These are phyloP conservation scores for Casuarina equisetifolia DNA, from an alignment of 306 rosid species.

Conservation along the genomic window DNA sequence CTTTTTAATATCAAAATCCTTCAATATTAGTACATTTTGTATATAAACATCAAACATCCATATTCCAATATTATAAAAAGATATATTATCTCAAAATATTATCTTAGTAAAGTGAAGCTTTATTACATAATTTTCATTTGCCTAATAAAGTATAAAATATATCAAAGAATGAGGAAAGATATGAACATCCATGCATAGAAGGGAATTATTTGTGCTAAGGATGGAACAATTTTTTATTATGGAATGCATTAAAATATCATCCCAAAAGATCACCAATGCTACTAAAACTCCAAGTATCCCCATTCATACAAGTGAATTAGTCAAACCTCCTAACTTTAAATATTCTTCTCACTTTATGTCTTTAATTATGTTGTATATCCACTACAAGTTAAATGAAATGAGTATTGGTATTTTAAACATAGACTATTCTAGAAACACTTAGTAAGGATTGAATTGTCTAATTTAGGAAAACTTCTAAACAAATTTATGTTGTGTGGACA, in stretches of 20 bases:
- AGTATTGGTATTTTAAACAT: conserved; percentile 32
- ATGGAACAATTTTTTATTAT: conserved; percentile 20
- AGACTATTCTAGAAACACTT: conserved; percentile 5
- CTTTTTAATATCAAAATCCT: conserved; percentile 52
- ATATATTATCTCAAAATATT: conserved; percentile 44
- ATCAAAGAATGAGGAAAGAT: conserved; percentile 45
- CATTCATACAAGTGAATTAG: conserved; percentile 30
- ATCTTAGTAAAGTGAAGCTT: conserved; percentile 29
- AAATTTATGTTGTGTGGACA: conserved; percentile 29
- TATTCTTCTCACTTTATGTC: conserved; percentile 47
- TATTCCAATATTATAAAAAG: conserved; percentile 58
- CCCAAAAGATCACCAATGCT: conserved; percentile 57
- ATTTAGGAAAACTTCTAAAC: conserved; percentile 26
- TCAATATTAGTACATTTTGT: conserved; percentile 44
- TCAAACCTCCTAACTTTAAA: conserved; percentile 46
- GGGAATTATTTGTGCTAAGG: conserved; percentile 29
- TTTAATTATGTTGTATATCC: conserved; percentile 47
- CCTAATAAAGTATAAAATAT: conserved; percentile 58
- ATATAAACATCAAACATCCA: conserved; percentile 61
- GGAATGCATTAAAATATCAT: conserved; percentile 31
- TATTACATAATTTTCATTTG: conserved; percentile 37
- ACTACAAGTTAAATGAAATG: conserved; percentile 57
- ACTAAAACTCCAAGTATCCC: conserved; percentile 56
- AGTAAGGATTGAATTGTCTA: conserved; percentile 2
- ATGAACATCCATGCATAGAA: conserved; percentile 48